Evolutionary conservation across 306 rosid genomes (phyloP).

Genomic region (Dryas alaskensis): DNA sequence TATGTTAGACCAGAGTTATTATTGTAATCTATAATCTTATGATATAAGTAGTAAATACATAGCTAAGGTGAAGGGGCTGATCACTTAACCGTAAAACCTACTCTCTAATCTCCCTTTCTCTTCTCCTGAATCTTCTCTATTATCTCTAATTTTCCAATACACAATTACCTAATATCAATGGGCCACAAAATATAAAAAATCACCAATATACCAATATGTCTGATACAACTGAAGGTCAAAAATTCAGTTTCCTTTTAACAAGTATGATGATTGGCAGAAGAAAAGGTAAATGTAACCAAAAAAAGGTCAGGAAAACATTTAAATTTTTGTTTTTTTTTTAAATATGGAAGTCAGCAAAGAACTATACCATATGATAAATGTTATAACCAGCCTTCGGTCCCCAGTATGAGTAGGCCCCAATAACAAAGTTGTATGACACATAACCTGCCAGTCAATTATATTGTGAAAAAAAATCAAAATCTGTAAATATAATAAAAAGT

Average conservation of each 20-base stretch:
- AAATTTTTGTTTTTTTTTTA: no score
- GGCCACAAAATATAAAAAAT: slow-evolving; percentile 26
- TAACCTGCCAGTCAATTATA: slow-evolving; percentile 62
- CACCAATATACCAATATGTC: neutral
- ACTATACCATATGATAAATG: slow-evolving; percentile 81
- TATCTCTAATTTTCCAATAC: neutral
- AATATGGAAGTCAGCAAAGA: neutral
- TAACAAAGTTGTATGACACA: slow-evolving; percentile 73
- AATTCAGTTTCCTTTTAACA: slow-evolving; percentile 6
- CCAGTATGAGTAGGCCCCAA: slow-evolving; percentile 97
- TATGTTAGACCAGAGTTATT: neutral
- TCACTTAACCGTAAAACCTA: neutral
- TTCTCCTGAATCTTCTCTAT: neutral
- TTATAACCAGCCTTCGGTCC: slow-evolving; percentile 95
- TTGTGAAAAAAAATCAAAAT: neutral
- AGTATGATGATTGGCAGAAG: slow-evolving; percentile 17
- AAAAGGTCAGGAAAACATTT: neutral
- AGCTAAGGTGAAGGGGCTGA: neutral
- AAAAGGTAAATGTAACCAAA: neutral
- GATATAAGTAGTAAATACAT: neutral
- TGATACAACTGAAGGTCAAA: neutral
- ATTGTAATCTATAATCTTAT: neutral
- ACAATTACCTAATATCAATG: neutral
- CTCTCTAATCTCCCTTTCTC: neutral
- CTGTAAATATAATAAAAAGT: neutral